Base-by-base conservation (phyloP, 306 rosid genomes). In the Oemleria cerasiformis region DNA sequence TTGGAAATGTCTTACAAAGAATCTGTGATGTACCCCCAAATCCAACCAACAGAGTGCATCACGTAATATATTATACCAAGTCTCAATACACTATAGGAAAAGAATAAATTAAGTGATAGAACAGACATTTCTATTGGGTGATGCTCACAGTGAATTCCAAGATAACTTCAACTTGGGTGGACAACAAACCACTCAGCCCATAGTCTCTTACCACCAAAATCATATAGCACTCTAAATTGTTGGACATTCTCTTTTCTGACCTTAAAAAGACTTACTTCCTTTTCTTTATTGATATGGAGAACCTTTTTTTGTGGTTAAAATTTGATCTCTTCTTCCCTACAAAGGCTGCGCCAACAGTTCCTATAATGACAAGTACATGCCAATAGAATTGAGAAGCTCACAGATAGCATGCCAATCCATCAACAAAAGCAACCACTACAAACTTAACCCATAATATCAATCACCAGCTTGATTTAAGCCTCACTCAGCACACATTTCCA, bases 351-450 rank as follows among this genome's bases (percentile, higher is more conserved):
- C 54, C 20, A 54, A 12, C 30, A 44, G 23, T 15, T 20, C 7
- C 68, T 19, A 40, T 13, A 49, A 43, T n/a, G n/a, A n/a, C n/a
- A n/a, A n/a, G n/a, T 11, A 11, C 67, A 15, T 45, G 48, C 19
- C 20, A 9, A 67, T 15, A 72, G 44, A 12, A 73, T 23, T 38
- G 9, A 14, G 36, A 61, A 11, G 41, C 38, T 34, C 5, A 67
- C 16, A 54, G 3, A 39, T 16, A 65, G 47, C 23, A 50, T 42
- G 34, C 66, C 74, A 65, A 66, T 44, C 47, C 53, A 48, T 20
- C 50, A 62, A 61, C 62, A 50, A 20, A 56, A 75, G 74, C 61
- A 57, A 9, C 45, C 58, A 71, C 17, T 3, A 9, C 72, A 39
- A 67, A 39, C 60, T 69, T 3, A 21, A 47, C 8, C 45, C 65